Conservation (phyloP, 306 rosid species). For the Comarum palustre region DNA sequence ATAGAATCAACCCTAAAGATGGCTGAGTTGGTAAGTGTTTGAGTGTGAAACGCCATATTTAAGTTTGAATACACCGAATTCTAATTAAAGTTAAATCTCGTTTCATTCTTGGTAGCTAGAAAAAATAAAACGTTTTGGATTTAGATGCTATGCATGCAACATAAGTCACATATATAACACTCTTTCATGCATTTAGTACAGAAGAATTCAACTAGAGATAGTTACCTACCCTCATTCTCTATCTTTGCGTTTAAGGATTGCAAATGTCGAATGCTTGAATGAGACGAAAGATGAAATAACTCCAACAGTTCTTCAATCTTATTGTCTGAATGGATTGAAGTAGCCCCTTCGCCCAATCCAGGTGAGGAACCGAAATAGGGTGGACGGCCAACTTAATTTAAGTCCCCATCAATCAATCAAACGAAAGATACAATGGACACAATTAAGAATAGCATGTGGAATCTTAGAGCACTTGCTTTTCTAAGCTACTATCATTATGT, state of each 20-base stretch:
- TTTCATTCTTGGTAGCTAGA: no score
- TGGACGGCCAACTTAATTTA: conserved; percentile 22
- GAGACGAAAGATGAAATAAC: conserved; percentile 1
- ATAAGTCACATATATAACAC: no score
- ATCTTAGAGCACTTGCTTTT: background rate
- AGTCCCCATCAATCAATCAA: conserved; percentile 21
- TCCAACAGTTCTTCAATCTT: conserved; percentile 4
- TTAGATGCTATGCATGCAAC: no score
- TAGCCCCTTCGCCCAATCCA: conserved; percentile 14
- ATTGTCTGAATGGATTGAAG: no score
- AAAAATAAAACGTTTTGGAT: no score
- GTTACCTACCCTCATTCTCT: background rate
- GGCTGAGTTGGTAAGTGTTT: no score
- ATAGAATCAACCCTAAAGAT: no score
- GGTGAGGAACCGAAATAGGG: background rate
- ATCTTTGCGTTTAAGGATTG: background rate
- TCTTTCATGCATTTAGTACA: no score
- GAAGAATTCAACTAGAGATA: background rate
- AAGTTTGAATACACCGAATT: no score
- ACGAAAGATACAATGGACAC: background rate
- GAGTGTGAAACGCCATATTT: no score
- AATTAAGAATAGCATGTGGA: background rate
- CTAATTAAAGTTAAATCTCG: no score
- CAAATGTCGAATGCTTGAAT: conserved; percentile 20
- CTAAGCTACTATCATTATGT: background rate